These are phyloP conservation scores for Alternaria sp. DNA, from an alignment of 2,329 filamentous ascomycete species.

Conservation along the genomic window DNA sequence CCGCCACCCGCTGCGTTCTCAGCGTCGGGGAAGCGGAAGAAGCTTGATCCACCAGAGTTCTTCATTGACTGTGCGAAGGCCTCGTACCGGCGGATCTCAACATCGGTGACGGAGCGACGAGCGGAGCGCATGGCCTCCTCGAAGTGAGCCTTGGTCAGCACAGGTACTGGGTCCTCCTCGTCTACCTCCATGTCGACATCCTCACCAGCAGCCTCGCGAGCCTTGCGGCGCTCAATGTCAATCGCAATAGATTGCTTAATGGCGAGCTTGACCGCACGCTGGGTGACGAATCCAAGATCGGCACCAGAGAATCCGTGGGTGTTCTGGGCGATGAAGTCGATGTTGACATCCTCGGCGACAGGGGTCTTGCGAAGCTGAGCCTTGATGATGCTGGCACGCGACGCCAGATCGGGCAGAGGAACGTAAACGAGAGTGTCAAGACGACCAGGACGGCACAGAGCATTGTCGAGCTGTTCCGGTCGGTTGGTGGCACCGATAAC, in stretches of 20 bases:
- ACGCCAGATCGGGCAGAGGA: conserved; percentile 89
- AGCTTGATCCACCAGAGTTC: conserved; percentile 91
- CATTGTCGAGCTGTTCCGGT: conserved; percentile 97
- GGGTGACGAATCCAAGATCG: conserved; percentile 98
- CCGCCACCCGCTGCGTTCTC: conserved; percentile 57
- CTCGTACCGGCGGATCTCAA: conserved; percentile 98
- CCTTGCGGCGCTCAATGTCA: conserved; percentile 90
- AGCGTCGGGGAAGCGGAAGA: conserved; percentile 88
- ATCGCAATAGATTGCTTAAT: conserved; percentile 94
- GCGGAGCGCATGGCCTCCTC: conserved; percentile 98
- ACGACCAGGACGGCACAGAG: conserved; percentile 96
- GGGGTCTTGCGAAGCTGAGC: conserved; percentile 99
- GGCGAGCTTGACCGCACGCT: conserved; percentile 98
- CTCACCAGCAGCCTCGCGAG: conserved; percentile 77
- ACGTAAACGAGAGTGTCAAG: conserved; percentile 99
- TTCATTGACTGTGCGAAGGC: conserved; percentile 99
- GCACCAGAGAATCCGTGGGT: conserved; percentile 99
- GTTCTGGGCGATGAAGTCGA: conserved; percentile 91
- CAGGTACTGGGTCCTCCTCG: conserved; percentile 88
- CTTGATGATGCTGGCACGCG: conserved; percentile 87
- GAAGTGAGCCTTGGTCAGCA: conserved; percentile 95
- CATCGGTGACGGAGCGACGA: conserved; percentile 90
- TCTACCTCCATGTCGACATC: conserved; percentile 75
- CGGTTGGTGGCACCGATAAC: conserved; percentile 99
- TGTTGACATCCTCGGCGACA: conserved; percentile 83